Conservation (phyloP, 345 rosid species). For the thale cress (Arabidopsis thaliana) region DNA sequence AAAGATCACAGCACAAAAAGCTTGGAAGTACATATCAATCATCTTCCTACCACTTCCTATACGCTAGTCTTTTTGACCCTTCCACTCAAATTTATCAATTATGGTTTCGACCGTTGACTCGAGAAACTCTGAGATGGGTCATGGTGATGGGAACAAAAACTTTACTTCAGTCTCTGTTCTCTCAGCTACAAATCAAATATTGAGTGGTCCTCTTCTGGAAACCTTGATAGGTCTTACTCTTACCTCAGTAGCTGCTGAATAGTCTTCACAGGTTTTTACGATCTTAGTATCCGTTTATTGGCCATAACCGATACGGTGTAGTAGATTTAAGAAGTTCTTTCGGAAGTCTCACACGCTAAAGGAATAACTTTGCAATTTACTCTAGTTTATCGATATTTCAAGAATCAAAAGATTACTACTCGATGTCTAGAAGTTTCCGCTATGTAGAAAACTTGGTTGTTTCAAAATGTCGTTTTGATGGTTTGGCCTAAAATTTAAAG, state of each 20-base stretch:
- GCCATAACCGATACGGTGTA: background rate
- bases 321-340: background rate
- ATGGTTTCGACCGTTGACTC: slow-evolving; percentile 22
- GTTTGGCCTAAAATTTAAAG: background rate
- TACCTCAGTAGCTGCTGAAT: slow-evolving; percentile 14
- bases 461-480: background rate
- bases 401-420: background rate
- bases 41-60: slow-evolving; percentile 1
- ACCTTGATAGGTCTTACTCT: background rate
- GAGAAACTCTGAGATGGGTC: slow-evolving; percentile 7
- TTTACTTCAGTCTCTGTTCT: background rate
- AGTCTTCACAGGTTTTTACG: background rate
- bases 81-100: slow-evolving; percentile 21
- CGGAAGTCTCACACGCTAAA: background rate
- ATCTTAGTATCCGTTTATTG: background rate
- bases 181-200: background rate
- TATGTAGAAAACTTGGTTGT: background rate
- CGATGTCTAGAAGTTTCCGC: background rate
- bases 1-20: slow-evolving; percentile 17
- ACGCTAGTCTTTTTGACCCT: slow-evolving; percentile 30
- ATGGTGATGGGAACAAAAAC: slow-evolving; percentile 17
- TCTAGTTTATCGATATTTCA: background rate
- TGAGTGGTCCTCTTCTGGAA: slow-evolving; percentile 28
- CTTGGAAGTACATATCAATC: slow-evolving; percentile 7
- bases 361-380: background rate